These are phyloP conservation scores for Pyrenophora tritici-repentis DNA, from an alignment of 2,329 filamentous ascomycete genomes.

Conservation along the genomic window DNA sequence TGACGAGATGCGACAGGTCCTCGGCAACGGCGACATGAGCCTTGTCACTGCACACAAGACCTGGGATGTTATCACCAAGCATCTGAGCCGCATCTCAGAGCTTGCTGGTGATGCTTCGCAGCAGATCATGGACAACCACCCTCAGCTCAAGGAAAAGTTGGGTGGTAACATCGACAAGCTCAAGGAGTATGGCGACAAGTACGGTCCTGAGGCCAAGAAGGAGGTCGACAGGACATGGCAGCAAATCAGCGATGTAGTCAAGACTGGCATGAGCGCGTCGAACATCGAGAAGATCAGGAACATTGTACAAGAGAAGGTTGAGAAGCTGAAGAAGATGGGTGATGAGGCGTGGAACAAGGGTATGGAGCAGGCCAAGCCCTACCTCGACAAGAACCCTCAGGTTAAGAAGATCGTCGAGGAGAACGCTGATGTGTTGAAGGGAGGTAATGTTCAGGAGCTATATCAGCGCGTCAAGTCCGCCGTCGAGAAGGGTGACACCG, in stretches of 20 bases:
- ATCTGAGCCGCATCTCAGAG: slow-evolving; percentile 63
- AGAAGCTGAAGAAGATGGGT: slow-evolving; percentile 69
- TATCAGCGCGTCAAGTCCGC: slow-evolving; percentile 67
- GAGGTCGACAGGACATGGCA: slow-evolving; percentile 73
- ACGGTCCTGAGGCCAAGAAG: slow-evolving; percentile 78
- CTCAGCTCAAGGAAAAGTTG: slow-evolving; percentile 72
- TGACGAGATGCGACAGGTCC: slow-evolving; percentile 65
- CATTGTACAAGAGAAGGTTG: slow-evolving; percentile 70
- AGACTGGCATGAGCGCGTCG: slow-evolving; percentile 63
- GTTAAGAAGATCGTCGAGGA: slow-evolving; percentile 73
- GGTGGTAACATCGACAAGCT: slow-evolving; percentile 70
- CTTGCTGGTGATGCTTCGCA: slow-evolving; percentile 66
- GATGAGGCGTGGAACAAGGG: slow-evolving; percentile 75
- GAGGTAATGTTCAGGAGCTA: slow-evolving; percentile 67
- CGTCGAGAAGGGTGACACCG: slow-evolving; percentile 64
- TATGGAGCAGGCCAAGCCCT: slow-evolving; percentile 71
- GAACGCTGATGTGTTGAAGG: slow-evolving; percentile 70
- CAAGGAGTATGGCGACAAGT: slow-evolving; percentile 70
- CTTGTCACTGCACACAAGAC: slow-evolving; percentile 65
- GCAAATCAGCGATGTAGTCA: slow-evolving; percentile 67
- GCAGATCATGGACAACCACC: slow-evolving; percentile 75
- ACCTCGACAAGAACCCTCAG: slow-evolving; percentile 76
- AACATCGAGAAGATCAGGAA: slow-evolving; percentile 62
- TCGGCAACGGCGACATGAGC: slow-evolving; percentile 64
- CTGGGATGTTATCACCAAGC: slow-evolving; percentile 66